Evolutionary conservation across 2,329 filamentous ascomycete species (phyloP).

Genomic region (Massarina eburnea): DNA sequence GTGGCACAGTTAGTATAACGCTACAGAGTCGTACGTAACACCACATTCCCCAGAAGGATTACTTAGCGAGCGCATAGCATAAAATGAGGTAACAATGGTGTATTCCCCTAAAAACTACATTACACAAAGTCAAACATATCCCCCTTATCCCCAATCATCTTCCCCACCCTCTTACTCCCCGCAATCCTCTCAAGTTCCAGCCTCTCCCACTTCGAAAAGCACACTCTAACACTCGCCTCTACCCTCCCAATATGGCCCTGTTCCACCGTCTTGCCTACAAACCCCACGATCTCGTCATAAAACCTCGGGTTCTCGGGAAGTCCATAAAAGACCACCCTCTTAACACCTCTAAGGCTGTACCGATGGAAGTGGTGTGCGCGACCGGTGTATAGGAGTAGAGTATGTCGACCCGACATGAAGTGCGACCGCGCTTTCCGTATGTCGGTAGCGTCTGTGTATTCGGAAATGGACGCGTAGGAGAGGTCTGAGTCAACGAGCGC

Average conservation of each 20-base stretch:
- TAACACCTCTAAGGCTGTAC: conserved; percentile 80
- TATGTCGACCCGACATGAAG: conserved; percentile 80
- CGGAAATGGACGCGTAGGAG: conserved; percentile 81
- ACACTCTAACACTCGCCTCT: conserved; percentile 52
- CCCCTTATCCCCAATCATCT: conserved; percentile 78
- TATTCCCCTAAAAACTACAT: neutral
- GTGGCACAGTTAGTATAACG: too few species aligned
- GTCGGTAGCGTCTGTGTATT: conserved; percentile 80
- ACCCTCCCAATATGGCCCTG: conserved; percentile 59
- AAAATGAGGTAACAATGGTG: neutral
- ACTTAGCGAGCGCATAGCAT: too few species aligned
- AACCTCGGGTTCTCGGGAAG: conserved; percentile 86
- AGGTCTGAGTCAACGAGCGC: conserved; percentile 76
- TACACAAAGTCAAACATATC: conserved; percentile 96
- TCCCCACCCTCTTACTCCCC: conserved; percentile 75
- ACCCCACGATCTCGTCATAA: conserved; percentile 75
- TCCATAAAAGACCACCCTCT: conserved; percentile 83
- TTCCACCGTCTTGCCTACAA: conserved; percentile 57
- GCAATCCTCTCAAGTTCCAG: conserved; percentile 87
- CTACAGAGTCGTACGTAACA: too few species aligned
- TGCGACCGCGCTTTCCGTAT: conserved; percentile 83
- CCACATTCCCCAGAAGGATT: too few species aligned
- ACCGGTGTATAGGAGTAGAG: conserved; percentile 86
- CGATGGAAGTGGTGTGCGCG: conserved; percentile 95
- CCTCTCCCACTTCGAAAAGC: conserved; percentile 89